A percentile compares a stretch with the other conserved stretches of the same genome.
Conservation (phyloP, 2,329 filamentous ascomycete genomes). For the Exophiala mesophila region DNA sequence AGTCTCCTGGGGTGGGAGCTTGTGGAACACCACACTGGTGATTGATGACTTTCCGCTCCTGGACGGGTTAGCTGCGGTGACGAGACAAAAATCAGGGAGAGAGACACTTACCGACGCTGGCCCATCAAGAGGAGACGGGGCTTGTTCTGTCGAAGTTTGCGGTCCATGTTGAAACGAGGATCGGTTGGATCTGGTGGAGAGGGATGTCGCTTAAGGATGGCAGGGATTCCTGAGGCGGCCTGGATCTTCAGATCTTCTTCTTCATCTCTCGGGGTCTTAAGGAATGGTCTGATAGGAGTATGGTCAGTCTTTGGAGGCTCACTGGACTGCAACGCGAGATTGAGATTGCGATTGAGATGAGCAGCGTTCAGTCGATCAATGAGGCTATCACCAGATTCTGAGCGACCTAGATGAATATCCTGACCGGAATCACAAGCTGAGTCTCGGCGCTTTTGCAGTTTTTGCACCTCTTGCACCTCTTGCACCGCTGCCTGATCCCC, state of each 20-base stretch:
- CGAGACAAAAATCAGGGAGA: too few species aligned
- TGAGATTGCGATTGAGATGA: conserved; percentile 7
- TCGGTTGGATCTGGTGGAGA: not conserved
- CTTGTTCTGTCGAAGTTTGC: conserved; percentile 57
- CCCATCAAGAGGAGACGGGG: conserved; percentile 91
- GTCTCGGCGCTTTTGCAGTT: too few species aligned
- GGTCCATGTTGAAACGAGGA: conserved; percentile 21
- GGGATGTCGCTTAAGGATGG: not conserved
- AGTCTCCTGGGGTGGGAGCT: conserved; percentile 91
- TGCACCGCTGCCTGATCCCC: too few species aligned
- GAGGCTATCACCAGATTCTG: conserved; percentile 4
- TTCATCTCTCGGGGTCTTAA: conserved; percentile 9
- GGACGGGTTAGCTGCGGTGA: too few species aligned
- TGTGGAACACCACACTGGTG: conserved; percentile 98
- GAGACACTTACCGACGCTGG: conserved; percentile 67
- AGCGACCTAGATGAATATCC: too few species aligned
- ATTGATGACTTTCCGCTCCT: conserved; percentile 99
- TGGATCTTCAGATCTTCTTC: conserved; percentile 5
- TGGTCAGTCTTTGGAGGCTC: conserved; percentile 11
- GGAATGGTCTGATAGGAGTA: conserved; percentile 10
- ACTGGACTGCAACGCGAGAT: conserved; percentile 1
- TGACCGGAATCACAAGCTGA: too few species aligned
- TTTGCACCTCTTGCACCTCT: too few species aligned
- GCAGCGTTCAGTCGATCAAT: conserved; percentile 10
- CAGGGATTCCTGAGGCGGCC: too few species aligned